phyloP scores from a whole-genome alignment of 768 basidiomycete genomes.

The Auricularia sp. region DNA sequence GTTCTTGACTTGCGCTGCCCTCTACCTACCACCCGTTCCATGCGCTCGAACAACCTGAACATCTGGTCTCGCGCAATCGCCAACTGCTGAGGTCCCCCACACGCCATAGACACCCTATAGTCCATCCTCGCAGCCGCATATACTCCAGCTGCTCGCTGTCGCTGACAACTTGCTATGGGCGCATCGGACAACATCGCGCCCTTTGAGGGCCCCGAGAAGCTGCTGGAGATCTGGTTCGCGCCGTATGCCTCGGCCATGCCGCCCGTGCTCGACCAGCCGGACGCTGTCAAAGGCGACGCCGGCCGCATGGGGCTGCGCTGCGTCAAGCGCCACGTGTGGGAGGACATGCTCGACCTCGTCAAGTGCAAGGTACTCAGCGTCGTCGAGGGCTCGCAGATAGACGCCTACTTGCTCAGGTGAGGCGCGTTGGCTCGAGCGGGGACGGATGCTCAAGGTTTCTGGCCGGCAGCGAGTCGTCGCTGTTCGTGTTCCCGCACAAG shows the following conservation, averaged over 20 bases:
- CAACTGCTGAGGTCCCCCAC: neutral
- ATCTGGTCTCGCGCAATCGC: neutral
- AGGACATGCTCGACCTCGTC: conserved; percentile 94
- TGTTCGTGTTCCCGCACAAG: conserved; percentile 90
- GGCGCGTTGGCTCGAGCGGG: conserved; percentile 17
- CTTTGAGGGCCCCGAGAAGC: conserved; percentile 91
- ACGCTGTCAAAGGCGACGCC: conserved; percentile 26
- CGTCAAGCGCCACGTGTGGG: conserved; percentile 74
- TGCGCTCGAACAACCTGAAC: neutral
- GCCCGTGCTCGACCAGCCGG: conserved; percentile 11
- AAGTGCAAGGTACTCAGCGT: conserved; percentile 92
- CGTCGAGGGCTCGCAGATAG: conserved; percentile 78
- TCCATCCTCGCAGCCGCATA: neutral
- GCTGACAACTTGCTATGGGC: neutral
- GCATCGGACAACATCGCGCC: conserved; percentile 24
- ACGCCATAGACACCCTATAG: neutral
- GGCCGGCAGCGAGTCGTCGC: conserved; percentile 80
- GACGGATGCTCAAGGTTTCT: neutral
- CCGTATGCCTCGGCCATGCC: conserved; percentile 59
- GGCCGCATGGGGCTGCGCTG: conserved; percentile 63
- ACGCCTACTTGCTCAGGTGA: conserved; percentile 93
- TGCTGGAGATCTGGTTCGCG: conserved; percentile 96
- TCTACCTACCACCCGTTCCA: neutral
- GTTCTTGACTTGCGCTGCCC: neutral
- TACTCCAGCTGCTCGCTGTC: neutral